These are phyloP conservation scores for Phytophthora uliginosa DNA, from an alignment of 352 stramenopile species.

Conservation along the genomic window DNA sequence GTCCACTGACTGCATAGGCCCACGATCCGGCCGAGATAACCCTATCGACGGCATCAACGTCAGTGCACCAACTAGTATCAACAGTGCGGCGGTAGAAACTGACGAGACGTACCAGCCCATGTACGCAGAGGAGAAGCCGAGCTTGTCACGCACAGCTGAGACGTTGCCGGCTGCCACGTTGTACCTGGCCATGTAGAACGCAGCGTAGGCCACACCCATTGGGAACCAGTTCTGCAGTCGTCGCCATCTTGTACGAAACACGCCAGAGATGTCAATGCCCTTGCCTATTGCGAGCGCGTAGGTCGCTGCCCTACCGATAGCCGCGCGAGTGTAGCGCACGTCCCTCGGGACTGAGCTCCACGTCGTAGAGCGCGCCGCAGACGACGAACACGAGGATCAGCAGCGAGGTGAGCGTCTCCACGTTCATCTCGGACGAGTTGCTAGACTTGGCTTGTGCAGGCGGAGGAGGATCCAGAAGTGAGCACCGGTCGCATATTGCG, in stretches of 20 bases:
- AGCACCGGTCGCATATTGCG: not conserved
- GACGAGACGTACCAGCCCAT: conserved; percentile 68
- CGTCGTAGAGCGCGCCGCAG: conserved; percentile 63
- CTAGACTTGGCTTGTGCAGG: not conserved
- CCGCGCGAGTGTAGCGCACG: conserved; percentile 61
- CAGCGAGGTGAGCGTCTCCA: conserved; percentile 54
- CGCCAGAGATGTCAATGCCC: conserved; percentile 7
- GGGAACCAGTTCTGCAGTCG: conserved; percentile 83
- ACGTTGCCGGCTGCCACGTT: conserved; percentile 81
- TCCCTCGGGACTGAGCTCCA: conserved; percentile 66
- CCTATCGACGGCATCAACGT: conserved; percentile 28
- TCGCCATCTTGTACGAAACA: conserved; percentile 50
- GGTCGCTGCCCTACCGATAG: conserved; percentile 48
- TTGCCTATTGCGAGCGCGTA: not conserved
- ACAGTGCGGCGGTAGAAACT: not conserved
- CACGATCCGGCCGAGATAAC: conserved; percentile 76
- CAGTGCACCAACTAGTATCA: not conserved
- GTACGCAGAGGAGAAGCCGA: conserved; percentile 74
- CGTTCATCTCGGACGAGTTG: conserved; percentile 32
- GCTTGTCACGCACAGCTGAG: conserved; percentile 53
- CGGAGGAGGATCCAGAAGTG: conserved; percentile 9
- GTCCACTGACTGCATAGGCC: conserved; percentile 72
- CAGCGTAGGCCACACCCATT: conserved; percentile 78
- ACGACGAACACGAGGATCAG: conserved; percentile 65
- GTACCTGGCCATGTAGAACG: conserved; percentile 89